Percentiles rank a stretch among this genome's conserved stretches.
These are phyloP conservation scores for Rostrohypoxylon terebratum DNA, from an alignment of 495 filamentous ascomycete species.

Conservation along the genomic window DNA sequence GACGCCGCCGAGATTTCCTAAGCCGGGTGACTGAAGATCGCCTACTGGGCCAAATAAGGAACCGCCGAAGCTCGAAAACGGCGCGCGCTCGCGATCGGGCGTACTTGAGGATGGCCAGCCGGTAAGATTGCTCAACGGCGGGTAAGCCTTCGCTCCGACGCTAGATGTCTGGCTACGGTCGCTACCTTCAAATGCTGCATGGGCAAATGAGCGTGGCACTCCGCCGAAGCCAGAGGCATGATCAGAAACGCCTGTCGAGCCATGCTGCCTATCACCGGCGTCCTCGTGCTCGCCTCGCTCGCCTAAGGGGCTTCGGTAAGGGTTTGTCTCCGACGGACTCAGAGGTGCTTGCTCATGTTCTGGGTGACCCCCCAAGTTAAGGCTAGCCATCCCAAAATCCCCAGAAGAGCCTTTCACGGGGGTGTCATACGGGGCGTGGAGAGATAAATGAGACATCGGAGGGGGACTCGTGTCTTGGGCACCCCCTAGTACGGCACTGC, in stretches of 20 bases:
- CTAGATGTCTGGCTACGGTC: constrained; percentile 93
- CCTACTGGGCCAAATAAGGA: constrained; percentile 76
- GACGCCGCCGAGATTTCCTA: constrained; percentile 67
- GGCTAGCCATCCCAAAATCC: constrained; percentile 86
- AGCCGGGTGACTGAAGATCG: constrained; percentile 80
- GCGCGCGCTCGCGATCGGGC: constrained; percentile 79
- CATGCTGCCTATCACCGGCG: constrained; percentile 60
- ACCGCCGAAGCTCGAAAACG: constrained; percentile 75
- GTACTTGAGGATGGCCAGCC: constrained; percentile 80
- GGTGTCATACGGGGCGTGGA: constrained; percentile 63
- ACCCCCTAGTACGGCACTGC: constrained; percentile 84
- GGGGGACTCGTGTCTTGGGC: constrained; percentile 78
- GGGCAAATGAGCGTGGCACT: constrained; percentile 61
- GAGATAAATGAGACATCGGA: constrained; percentile 52
- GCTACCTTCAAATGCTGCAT: constrained; percentile 72
- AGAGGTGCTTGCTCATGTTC: constrained; percentile 65
- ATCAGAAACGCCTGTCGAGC: constrained; percentile 53
- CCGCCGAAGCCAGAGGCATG: constrained; percentile 58
- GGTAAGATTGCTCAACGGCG: constrained; percentile 71
- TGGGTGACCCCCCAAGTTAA: constrained; percentile 68
- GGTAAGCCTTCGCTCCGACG: constrained; percentile 77
- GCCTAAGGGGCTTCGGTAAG: constrained; percentile 95
- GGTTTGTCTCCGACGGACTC: constrained; percentile 96
- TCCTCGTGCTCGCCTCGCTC: constrained; percentile 78
- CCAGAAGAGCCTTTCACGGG: constrained; percentile 67